Percentiles rank a stretch among this genome's conserved stretches.
Evolutionary conservation across 1,284 basidiomycete genomes (phyloP).

Genomic region (Flammula alnicola): DNA sequence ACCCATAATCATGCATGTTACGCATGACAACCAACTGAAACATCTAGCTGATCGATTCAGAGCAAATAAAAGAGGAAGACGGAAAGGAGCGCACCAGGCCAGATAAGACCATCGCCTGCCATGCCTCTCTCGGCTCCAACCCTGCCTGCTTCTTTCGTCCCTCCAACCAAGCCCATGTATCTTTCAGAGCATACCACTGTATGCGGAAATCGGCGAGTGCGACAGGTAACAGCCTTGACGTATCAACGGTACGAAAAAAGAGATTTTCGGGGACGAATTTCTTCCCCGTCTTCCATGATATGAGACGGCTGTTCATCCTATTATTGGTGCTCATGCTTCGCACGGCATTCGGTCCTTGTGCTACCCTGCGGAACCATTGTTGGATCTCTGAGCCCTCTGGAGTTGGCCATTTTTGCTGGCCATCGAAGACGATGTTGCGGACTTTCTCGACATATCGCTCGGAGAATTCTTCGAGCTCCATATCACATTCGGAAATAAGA

Average conservation of each 20-base stretch:
- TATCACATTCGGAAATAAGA: constrained; percentile 1
- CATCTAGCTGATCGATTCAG: constrained; percentile 17
- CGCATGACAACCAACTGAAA: constrained; percentile 29
- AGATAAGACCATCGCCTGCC: constrained; percentile 6
- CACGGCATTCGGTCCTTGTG: constrained; percentile 22
- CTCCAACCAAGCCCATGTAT: constrained; percentile 22
- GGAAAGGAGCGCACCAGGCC: constrained; percentile 20
- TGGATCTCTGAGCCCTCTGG: constrained; percentile 5
- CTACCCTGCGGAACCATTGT: constrained; percentile 26
- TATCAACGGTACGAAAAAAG: constrained; percentile 34
- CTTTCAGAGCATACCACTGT: constrained; percentile 28
- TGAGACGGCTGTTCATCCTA: constrained; percentile 23
- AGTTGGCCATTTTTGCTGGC: not conserved
- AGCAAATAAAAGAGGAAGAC: not conserved
- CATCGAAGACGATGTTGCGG: constrained; percentile 1
- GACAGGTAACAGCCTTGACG: constrained; percentile 30
- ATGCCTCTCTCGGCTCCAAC: constrained; percentile 5
- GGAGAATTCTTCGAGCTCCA: constrained; percentile 7
- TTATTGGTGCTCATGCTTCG: constrained; percentile 10
- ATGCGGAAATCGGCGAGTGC: constrained; percentile 30
- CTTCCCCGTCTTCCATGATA: constrained; percentile 32
- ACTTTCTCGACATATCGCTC: constrained; percentile 2
- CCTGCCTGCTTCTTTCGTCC: constrained; percentile 7
- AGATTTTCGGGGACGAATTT: constrained; percentile 28
- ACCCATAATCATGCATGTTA: constrained; percentile 32